Evolutionary conservation across 2,329 filamentous ascomycete species (phyloP).

Genomic region (Cercospora sesami): DNA sequence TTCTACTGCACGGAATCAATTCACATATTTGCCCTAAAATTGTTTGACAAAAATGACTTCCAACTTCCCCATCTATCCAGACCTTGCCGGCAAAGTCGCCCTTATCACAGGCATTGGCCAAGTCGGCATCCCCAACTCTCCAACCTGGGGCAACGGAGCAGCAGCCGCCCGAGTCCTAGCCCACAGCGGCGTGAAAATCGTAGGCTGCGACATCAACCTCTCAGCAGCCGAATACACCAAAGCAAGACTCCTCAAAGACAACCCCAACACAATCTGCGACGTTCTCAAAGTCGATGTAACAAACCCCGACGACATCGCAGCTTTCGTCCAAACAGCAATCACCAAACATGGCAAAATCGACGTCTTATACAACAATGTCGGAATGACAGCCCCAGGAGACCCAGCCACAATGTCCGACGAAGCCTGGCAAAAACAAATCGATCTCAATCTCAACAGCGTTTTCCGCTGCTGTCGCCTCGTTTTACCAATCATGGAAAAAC

Average conservation of each 20-base stretch:
- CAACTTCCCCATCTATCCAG: conserved; percentile 29
- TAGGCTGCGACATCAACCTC: conserved; percentile 40
- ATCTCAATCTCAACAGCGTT: conserved; percentile 58
- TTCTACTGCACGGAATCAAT: background rate
- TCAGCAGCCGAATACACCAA: conserved; percentile 32
- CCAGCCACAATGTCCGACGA: conserved; percentile 52
- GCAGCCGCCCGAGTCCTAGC: conserved; percentile 52
- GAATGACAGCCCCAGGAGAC: conserved; percentile 47
- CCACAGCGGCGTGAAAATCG: conserved; percentile 51
- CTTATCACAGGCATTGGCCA: conserved; percentile 51
- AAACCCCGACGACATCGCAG: conserved; percentile 51
- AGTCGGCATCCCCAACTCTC: conserved; percentile 35
- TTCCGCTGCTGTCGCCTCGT: conserved; percentile 55
- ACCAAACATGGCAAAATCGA: conserved; percentile 50
- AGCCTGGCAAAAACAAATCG: conserved; percentile 54
- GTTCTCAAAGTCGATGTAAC: conserved; percentile 49
- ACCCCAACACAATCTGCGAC: conserved; percentile 42
- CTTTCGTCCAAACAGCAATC: conserved; percentile 40
- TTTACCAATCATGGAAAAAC: conserved; percentile 55
- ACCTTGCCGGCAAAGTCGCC: conserved; percentile 48
- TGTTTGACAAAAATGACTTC: conserved; percentile 14
- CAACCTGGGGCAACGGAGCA: conserved; percentile 55
- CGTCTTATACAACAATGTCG: conserved; percentile 54
- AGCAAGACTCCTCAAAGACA: conserved; percentile 42
- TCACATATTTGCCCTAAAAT: background rate